These are phyloP conservation scores for Artemisia tridentata DNA, from an alignment of 129 eudicot species.

Conservation along the genomic window DNA sequence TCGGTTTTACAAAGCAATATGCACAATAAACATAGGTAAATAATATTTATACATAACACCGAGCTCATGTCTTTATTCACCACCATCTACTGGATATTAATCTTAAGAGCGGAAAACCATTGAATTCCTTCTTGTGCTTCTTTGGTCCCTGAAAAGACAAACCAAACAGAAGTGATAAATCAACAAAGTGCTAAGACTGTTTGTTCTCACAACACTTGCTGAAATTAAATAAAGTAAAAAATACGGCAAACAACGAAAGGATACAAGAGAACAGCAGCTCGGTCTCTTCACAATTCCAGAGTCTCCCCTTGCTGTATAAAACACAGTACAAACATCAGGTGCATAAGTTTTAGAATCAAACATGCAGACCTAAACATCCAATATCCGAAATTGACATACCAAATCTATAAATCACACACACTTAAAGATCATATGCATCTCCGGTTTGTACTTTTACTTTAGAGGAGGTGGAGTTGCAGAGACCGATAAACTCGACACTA, in stretches of 20 bases:
- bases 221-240: neutral
- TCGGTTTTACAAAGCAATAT: too few relatives aligned
- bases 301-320: constrained; percentile 29
- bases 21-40: too few relatives aligned
- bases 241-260: constrained; percentile 24
- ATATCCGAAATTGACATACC: constrained; percentile 12
- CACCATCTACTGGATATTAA: neutral
- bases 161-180: constrained; percentile 20
- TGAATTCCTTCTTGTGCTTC: constrained; percentile 19
- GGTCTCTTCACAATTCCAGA: constrained; percentile 46
- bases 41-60: too few relatives aligned
- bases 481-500: constrained; percentile 20
- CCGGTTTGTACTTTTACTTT: constrained; percentile 18
- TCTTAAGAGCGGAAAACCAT: neutral
- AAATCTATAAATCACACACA: neutral
- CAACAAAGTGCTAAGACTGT: neutral
- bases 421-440: neutral
- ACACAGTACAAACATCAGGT: constrained; percentile 32
- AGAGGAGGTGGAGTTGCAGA: constrained; percentile 38
- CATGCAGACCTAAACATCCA: constrained; percentile 10
- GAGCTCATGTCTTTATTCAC: neutral
- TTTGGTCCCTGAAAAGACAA: constrained; percentile 26
- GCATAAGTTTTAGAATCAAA: neutral
- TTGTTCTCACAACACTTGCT: neutral
- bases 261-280: constrained; percentile 39